A percentile compares a stretch with the other conserved stretches of the same genome.
Evolutionary conservation across 2,329 filamentous ascomycete genomes (phyloP).

Genomic region (Myriosclerotinia duriaeana): DNA sequence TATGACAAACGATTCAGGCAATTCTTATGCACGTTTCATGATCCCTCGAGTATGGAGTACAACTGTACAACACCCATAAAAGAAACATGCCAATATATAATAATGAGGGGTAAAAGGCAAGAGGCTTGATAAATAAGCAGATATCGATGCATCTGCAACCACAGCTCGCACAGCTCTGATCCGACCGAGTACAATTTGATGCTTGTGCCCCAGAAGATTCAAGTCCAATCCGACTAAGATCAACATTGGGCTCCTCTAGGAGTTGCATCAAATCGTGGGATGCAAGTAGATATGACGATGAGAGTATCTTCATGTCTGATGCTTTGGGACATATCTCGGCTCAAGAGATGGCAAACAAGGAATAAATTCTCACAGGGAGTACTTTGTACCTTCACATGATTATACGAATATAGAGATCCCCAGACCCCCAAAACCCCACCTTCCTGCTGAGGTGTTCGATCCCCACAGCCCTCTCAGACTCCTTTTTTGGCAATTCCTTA

Average conservation of each 20-base stretch:
- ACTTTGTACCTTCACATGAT: not conserved
- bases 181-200: not conserved
- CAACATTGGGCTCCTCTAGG: not conserved
- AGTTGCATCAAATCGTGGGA: not conserved
- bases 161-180: not conserved
- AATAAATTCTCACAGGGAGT: not conserved
- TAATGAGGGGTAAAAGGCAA: not conserved
- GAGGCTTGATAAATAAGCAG: constrained; percentile 2
- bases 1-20: constrained; percentile 18
- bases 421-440: not conserved
- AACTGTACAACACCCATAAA: not conserved
- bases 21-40: constrained; percentile 5
- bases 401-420: no score
- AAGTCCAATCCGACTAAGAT: not conserved
- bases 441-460: not conserved
- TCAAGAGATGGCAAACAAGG: constrained; percentile 10
- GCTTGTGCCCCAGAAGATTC: not conserved
- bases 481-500: constrained; percentile 16
- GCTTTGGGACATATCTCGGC: constrained; percentile 2
- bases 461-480: not conserved
- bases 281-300: constrained; percentile 4
- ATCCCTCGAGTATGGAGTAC: not conserved
- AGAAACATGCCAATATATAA: not conserved
- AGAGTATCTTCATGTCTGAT: constrained; percentile 15
- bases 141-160: not conserved